These are phyloP conservation scores for Russula earlei DNA, from an alignment of 768 basidiomycete species.

Conservation along the genomic window DNA sequence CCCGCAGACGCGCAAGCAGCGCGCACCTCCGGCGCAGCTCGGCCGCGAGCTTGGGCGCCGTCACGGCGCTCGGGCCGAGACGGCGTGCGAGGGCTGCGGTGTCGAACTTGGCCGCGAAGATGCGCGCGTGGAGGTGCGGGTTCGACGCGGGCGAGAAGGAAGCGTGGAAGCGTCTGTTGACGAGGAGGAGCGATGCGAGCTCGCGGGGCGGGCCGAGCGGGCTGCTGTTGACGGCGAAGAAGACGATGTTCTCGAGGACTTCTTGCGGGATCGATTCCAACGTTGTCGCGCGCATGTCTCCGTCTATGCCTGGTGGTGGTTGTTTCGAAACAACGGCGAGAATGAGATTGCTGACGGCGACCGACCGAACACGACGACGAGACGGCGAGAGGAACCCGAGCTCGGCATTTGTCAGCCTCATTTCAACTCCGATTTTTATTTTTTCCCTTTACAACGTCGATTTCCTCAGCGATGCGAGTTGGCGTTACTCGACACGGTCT, in stretches of 20 bases:
- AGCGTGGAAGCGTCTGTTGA: constrained; percentile 40
- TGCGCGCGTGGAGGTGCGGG: constrained; percentile 61
- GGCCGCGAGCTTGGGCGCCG: constrained; percentile 40
- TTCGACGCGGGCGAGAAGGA: constrained; percentile 45
- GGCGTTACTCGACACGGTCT: not conserved
- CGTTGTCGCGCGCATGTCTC: constrained; percentile 17
- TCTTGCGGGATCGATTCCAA: constrained; percentile 59
- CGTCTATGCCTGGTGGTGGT: not conserved
- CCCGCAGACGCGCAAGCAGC: constrained; percentile 47
- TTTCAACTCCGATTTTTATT: constrained; percentile 12
- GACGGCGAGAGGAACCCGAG: not conserved
- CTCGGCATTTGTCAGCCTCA: constrained; percentile 7
- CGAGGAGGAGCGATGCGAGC: constrained; percentile 45
- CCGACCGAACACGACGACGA: not conserved
- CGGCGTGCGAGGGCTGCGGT: constrained; percentile 39
- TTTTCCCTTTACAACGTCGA: not conserved
- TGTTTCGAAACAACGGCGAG: not conserved
- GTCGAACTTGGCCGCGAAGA: constrained; percentile 66
- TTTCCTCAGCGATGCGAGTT: not conserved
- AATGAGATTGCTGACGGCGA: not conserved
- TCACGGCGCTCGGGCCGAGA: constrained; percentile 33
- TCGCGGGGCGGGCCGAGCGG: constrained; percentile 53
- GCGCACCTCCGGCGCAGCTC: constrained; percentile 59
- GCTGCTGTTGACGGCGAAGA: constrained; percentile 38
- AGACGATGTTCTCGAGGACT: constrained; percentile 71